A percentile compares a stretch with the other conserved stretches of the same genome.
These are phyloP conservation scores for Delonix regia DNA, from an alignment of 306 rosid species.

Conservation along the genomic window DNA sequence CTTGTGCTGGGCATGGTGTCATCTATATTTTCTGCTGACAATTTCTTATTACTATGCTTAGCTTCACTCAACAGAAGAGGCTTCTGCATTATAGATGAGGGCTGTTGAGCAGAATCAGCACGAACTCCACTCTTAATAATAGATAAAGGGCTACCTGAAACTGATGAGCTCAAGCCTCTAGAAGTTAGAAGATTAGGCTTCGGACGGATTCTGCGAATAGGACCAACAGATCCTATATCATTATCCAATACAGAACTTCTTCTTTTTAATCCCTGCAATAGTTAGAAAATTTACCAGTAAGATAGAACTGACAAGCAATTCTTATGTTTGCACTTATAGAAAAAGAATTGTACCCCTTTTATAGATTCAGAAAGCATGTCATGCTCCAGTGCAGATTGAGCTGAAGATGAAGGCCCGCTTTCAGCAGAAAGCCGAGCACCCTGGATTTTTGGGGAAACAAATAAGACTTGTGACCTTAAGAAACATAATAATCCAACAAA, in stretches of 20 bases:
- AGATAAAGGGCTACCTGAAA: constrained; percentile 54
- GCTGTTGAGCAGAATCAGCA: constrained; percentile 46
- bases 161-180: constrained; percentile 58
- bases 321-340: constrained; percentile 14
- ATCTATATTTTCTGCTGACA: constrained; percentile 51
- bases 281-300: constrained; percentile 14
- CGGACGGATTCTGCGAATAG: constrained; percentile 78
- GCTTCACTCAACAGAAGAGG: constrained; percentile 44
- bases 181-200: constrained; percentile 70
- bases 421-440: constrained; percentile 47
- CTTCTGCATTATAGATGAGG: constrained; percentile 52
- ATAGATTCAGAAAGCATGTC: constrained; percentile 55
- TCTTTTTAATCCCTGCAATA: constrained; percentile 65
- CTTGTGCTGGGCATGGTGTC: constrained; percentile 48
- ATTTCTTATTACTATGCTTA: constrained; percentile 39
- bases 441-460: constrained; percentile 45
- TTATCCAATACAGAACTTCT: constrained; percentile 68
- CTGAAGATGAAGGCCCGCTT: constrained; percentile 60
- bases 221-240: constrained; percentile 85
- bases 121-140: constrained; percentile 42
- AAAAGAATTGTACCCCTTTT: constrained; percentile 58
- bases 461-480: constrained; percentile 25
- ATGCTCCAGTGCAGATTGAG: constrained; percentile 55
- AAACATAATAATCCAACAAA: constrained; percentile 12
- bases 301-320: not conserved